Evolutionary conservation across 768 basidiomycete genomes (phyloP).

Genomic region (Mrakia hoshinonis): DNA sequence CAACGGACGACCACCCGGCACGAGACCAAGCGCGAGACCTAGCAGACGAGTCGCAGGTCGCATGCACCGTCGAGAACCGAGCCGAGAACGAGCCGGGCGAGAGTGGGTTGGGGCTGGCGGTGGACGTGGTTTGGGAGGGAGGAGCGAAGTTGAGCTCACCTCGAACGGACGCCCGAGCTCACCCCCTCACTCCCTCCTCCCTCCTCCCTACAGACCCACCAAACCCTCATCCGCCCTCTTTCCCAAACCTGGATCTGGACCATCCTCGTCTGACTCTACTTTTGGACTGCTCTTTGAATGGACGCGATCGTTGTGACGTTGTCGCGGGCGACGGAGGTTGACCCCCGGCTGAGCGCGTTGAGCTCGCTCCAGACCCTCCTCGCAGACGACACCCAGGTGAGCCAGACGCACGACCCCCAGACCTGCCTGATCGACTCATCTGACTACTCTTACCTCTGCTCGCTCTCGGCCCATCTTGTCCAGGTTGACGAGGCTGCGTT

Average conservation of each 20-base stretch:
- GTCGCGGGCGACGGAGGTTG: too few relatives aligned
- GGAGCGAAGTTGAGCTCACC: neutral
- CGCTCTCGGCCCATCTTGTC: neutral
- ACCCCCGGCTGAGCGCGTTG: neutral
- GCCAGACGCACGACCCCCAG: neutral
- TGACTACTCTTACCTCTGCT: neutral
- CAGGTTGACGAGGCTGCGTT: slow-evolving; percentile 57
- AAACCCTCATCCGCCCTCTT: neutral
- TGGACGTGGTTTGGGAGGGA: neutral
- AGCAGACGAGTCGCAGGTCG: neutral
- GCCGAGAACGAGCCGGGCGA: neutral
- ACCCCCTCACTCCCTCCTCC: neutral
- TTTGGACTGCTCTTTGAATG: too few relatives aligned
- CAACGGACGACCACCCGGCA: neutral
- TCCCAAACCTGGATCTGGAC: neutral
- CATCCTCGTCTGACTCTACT: neutral
- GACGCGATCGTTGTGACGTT: too few relatives aligned
- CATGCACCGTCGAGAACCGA: neutral
- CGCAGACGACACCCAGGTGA: neutral
- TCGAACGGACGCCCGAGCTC: neutral
- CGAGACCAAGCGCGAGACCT: neutral
- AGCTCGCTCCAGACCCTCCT: neutral
- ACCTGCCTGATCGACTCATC: too few relatives aligned
- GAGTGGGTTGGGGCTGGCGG: neutral
- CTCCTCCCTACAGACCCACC: slow-evolving; percentile 48